Conservation (phyloP, 1,284 basidiomycete genomes). For the Fomitopsis betulina region DNA sequence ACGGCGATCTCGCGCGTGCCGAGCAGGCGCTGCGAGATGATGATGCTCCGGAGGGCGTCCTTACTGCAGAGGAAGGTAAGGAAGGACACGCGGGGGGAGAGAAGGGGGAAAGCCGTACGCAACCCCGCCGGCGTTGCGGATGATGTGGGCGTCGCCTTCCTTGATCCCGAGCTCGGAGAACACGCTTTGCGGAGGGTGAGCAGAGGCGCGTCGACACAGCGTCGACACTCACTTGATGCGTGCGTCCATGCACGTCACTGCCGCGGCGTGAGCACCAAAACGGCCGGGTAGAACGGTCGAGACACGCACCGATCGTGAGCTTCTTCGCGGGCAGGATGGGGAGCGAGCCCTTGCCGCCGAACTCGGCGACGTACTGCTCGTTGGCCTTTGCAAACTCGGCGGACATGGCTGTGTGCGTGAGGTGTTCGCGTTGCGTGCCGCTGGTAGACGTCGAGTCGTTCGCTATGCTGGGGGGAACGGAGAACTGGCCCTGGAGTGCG, state of each 20-base stretch:
- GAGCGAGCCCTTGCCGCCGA: constrained; percentile 41
- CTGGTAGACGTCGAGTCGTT: constrained; percentile 7
- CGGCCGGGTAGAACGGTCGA: not conserved
- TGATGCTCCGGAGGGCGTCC: constrained; percentile 60
- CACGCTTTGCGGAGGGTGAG: constrained; percentile 33
- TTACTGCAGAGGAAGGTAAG: constrained; percentile 30
- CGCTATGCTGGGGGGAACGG: not conserved
- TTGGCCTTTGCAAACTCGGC: constrained; percentile 34
- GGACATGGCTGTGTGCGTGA: constrained; percentile 16
- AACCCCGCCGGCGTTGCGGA: constrained; percentile 62
- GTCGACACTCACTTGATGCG: constrained; percentile 39
- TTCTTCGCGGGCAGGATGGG: constrained; percentile 49
- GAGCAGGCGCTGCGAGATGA: constrained; percentile 64
- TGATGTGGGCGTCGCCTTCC: constrained; percentile 65
- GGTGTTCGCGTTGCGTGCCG: constrained; percentile 3
- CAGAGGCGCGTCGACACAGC: not conserved
- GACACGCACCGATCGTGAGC: constrained; percentile 38
- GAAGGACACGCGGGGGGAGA: not conserved
- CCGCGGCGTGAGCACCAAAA: not conserved
- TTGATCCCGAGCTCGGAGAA: constrained; percentile 54
- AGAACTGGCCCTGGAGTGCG: not conserved
- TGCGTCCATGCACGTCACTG: constrained; percentile 71
- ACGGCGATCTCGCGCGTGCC: constrained; percentile 63
- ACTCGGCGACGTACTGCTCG: constrained; percentile 36
- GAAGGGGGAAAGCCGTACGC: constrained; percentile 38